phyloP scores from a whole-genome alignment of 345 rosid species.

The Arabis alpina region DNA sequence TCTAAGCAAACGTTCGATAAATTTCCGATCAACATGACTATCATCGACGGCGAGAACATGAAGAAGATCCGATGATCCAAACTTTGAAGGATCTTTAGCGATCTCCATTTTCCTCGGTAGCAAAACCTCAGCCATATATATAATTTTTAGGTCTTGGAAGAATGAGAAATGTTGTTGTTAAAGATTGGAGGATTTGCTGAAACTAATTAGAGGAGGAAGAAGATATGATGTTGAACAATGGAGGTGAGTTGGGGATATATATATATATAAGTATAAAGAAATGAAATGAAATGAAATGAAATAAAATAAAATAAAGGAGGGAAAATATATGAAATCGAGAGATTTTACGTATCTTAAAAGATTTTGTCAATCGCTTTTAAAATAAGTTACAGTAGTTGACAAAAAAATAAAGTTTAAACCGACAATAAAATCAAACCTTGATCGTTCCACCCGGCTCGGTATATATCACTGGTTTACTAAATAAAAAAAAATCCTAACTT shows the following conservation, averaged over 20 bases:
- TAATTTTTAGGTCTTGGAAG: conserved; percentile 17
- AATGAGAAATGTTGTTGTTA: not conserved
- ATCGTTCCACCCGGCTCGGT: not conserved
- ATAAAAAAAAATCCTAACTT: no score
- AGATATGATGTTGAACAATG: conserved; percentile 27
- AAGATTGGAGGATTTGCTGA: not conserved
- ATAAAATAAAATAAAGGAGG: conserved; percentile 4
- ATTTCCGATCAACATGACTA: conserved; percentile 79
- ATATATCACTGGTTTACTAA: not conserved
- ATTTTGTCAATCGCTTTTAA: conserved; percentile 38
- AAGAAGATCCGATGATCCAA: conserved; percentile 39
- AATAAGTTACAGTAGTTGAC: not conserved
- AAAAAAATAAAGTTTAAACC: not conserved
- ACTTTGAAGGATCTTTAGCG: conserved; percentile 29
- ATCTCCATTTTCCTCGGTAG: conserved; percentile 36
- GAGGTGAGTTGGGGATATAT: conserved; percentile 5
- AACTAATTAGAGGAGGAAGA: not conserved
- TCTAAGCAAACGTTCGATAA: conserved; percentile 80
- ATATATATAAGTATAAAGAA: conserved; percentile 9
- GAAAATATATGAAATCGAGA: conserved; percentile 41
- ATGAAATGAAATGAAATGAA: not conserved
- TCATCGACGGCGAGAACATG: conserved; percentile 98
- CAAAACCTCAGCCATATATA: conserved; percentile 43
- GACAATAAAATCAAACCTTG: not conserved
- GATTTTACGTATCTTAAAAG: conserved; percentile 37